Evolutionary conservation across 73 alveolate genomes (phyloP), one percentile per base, ranked within the genome.

Genomic region (Durusdinium trenchii): DNA sequence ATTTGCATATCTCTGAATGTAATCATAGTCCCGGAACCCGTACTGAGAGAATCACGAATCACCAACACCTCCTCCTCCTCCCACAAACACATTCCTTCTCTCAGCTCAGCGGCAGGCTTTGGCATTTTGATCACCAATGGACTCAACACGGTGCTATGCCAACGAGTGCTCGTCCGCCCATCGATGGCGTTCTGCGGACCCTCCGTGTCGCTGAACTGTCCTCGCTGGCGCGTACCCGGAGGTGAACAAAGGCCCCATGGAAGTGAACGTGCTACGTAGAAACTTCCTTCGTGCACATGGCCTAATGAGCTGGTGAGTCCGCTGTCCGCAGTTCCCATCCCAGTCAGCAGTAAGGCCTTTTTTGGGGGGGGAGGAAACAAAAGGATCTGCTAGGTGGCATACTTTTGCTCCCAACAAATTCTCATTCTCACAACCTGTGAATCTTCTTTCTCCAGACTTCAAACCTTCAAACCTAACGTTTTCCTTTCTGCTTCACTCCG

Each of bases 61-160:
- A n/a, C n/a, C n/a, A n/a, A n/a, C n/a, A n/a, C n/a, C n/a, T n/a
- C n/a, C n/a, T n/a, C n/a, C n/a, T n/a, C n/a, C n/a, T n/a, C n/a
- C n/a, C n/a, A n/a, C n/a, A n/a, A n/a, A n/a, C n/a, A n/a, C n/a
- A 9, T 20, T 20, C 64, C 64, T 9, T 54, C 64, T 54, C 20
- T 54, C 93, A 35, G 93, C 71, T 73, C 1, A 0, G 93, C 28
- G 3, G 51, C 93, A 26, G 95, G 95, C 45, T 87, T 87, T 30
- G 95, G 95, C 36, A 87, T 36, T 67, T 87, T 87, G 85, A 87
- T 87, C 51, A 87, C 85, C 86, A 87, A 36, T 35, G 95, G 95
- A 50, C 95, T 87, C 95, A 87, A 48, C 69, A 87, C 95, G 16
- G 95, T 54, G 85, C 85, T 87, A 38, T 87, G 95, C 95, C 95